These are phyloP conservation scores for Auriculariales sp. DNA, from an alignment of 768 basidiomycete genomes.

Conservation along the genomic window DNA sequence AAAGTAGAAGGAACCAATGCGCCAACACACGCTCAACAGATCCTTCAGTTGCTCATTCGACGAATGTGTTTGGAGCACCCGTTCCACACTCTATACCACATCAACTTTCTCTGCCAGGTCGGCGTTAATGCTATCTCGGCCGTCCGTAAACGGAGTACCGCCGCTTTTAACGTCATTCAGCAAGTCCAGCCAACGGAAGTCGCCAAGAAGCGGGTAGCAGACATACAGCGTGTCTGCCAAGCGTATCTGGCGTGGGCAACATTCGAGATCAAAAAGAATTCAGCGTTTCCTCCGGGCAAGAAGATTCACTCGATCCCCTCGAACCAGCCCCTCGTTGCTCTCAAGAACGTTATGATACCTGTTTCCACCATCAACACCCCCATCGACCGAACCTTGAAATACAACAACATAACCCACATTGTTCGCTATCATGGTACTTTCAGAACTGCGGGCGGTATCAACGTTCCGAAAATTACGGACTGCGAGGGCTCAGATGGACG, in stretches of 20 bases:
- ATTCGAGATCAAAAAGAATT: constrained; percentile 30
- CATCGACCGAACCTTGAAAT: constrained; percentile 54
- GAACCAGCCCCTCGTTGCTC: constrained; percentile 26
- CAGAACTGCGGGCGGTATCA: constrained; percentile 58
- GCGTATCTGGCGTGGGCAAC: constrained; percentile 67
- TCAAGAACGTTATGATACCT: constrained; percentile 55
- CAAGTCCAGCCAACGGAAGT: neutral
- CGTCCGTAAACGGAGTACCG: constrained; percentile 8
- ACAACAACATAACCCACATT: constrained; percentile 60
- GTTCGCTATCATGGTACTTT: constrained; percentile 43
- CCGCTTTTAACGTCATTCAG: neutral
- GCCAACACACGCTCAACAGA: constrained; percentile 26
- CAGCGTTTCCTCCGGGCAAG: constrained; percentile 7
- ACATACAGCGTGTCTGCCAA: constrained; percentile 44
- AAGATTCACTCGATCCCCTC: constrained; percentile 29
- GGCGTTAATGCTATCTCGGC: neutral
- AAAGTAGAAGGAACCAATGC: constrained; percentile 17
- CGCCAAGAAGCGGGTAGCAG: constrained; percentile 6
- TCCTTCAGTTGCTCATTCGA: constrained; percentile 48
- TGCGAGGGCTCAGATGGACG: constrained; percentile 57
- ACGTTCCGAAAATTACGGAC: constrained; percentile 63
- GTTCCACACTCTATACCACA: constrained; percentile 84
- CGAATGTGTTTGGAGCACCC: constrained; percentile 84
- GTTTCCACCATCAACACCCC: constrained; percentile 62
- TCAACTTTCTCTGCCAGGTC: constrained; percentile 53